Conservation (phyloP, 768 basidiomycete genomes). For the Panaeolus cyanescens region DNA sequence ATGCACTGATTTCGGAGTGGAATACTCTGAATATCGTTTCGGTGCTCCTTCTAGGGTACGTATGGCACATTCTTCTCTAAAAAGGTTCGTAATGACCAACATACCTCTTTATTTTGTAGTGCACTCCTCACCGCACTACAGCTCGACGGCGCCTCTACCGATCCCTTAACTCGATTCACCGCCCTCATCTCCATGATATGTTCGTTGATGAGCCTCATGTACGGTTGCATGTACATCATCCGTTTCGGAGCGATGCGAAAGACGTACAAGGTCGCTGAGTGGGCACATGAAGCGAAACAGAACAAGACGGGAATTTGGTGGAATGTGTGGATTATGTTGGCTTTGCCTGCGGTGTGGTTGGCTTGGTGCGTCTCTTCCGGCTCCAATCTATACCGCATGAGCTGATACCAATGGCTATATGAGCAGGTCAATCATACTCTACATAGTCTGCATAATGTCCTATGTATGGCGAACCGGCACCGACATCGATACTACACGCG, state of each 20-base stretch:
- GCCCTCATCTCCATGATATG: constrained; percentile 60
- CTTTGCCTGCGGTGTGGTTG: constrained; percentile 66
- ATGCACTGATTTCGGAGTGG: constrained; percentile 34
- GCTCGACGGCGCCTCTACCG: constrained; percentile 40
- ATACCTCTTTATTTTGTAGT: constrained; percentile 16
- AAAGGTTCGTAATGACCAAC: too few relatives aligned
- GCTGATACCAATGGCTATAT: not conserved
- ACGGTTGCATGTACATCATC: constrained; percentile 66
- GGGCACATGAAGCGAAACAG: constrained; percentile 63
- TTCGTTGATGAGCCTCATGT: constrained; percentile 62
- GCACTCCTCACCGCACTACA: constrained; percentile 37
- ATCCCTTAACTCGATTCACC: constrained; percentile 57
- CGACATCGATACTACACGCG: constrained; percentile 24
- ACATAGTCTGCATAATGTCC: constrained; percentile 55
- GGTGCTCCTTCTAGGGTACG: constrained; percentile 32
- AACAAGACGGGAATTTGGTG: constrained; percentile 33
- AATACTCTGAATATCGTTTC: constrained; percentile 37
- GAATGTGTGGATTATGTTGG: constrained; percentile 73
- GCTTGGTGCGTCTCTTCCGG: constrained; percentile 45
- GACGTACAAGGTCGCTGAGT: constrained; percentile 63
- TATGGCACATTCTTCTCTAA: not conserved
- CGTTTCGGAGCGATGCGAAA: constrained; percentile 66
- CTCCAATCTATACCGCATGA: not conserved
- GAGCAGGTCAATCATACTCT: constrained; percentile 59
- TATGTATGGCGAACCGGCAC: constrained; percentile 62